Base-by-base conservation (phyloP, 305 asterid genomes). In the Fraxinus floribunda region DNA sequence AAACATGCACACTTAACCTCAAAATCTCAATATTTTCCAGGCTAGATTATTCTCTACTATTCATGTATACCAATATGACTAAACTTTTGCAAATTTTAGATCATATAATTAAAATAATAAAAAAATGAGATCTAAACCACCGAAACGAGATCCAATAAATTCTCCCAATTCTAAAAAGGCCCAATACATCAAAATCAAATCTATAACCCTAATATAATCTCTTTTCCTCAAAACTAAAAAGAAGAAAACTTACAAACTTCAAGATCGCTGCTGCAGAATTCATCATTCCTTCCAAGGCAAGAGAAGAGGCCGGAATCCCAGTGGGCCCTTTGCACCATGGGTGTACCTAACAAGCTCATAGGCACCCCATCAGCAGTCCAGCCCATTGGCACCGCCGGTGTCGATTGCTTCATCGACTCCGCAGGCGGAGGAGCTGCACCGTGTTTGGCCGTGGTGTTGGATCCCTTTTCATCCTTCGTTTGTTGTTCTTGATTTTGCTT, bases 221-320 rank as follows among this genome's bases (percentile, higher is more conserved):
- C 80, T 90, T 76, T 72, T 83, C 81, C 88, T 79, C 15, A 88
- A 90, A 77, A 26, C 24, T n/a, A 55, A 32, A 39, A 89, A 7
- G 52, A 81, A 8, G 75, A 77, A 62, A 35, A 87, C 98, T 94
- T 86, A 95, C 98, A 94, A 89, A 95, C 98, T 95, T 95, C 99
- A 80, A 95, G 90, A 93, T 95, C 98, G 79, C 94, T 94, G 95
- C 99, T 89, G 89, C 89, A 92, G 84, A 95, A 95, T 18, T 94
- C 93, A 84, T 95, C 98, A 26, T 84, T 90, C 81, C 88, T 87
- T 32, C 98, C 99, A 71, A 91, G 85, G 76, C 98, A 95, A 34
- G 97, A 88, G 82, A 91, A 92, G 76, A 95, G 83, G 77, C 94
- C 80, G 78, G 97, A 82, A 73, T 91, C 88, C 99, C 99, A 95